Evolutionary conservation across 345 rosid genomes (phyloP), one percentile per base, ranked within the genome.

Genomic region (Brassica juncea): DNA sequence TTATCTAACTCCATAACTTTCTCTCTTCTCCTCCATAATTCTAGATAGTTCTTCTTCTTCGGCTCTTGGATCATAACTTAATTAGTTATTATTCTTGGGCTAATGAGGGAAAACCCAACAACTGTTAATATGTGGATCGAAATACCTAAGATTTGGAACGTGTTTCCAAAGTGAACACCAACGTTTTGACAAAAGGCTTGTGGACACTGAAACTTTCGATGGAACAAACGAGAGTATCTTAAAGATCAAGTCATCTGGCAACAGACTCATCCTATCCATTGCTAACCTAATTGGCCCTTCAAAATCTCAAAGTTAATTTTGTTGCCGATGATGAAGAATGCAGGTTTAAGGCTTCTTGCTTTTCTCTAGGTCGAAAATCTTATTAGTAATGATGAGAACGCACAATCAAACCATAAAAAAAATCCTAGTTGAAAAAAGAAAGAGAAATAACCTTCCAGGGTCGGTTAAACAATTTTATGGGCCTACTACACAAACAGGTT

Each of bases 211-310:
- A 5, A 4, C 19, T 49, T 49, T 47, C 7, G 77, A 6, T 49
- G 23, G 42, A 73, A 10, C 2, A 3, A 23, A 58, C 3, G 34
- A 73, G 23, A 75, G 6, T 23, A 75, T 66, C 55, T 66, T 54
- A 2, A 54, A 6, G 16, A 66, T 3, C 34, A 73, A 49, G 5
- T 73, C 52, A 73, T 73, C 70, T 73, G 77, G 9, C 62, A 73
- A 11, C n/a, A 49, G 11, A 73, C 34, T 73, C 1, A 64, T 19
- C 62, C n/a, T 73, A 64, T 61, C 70, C 77, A 74, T 64, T 25
- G 69, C 3, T 15, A 54, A 52, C 57, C 16, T 42, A 42, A 35
- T 35, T 35, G 2, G 3, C 49, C 14, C 49, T 42, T 4, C 54
- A 11, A 44, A 4, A 44, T 3, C 42, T 35, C 8, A 32, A 32